These are phyloP conservation scores for Anthracocystis panici-leucophaei DNA, from an alignment of 1,284 basidiomycete species.

Conservation along the genomic window DNA sequence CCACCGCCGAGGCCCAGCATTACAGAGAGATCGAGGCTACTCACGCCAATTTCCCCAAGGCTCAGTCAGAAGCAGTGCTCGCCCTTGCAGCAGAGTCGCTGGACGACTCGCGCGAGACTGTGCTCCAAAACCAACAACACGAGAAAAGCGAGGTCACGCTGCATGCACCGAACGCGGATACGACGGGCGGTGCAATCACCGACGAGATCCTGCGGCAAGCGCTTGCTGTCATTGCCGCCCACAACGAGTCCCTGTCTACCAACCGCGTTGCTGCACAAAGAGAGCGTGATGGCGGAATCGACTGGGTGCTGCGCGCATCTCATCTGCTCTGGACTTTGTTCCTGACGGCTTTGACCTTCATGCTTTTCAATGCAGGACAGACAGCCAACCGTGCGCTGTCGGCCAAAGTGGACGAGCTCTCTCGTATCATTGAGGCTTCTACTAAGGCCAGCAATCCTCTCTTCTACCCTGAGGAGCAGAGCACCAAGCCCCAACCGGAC, in stretches of 20 bases:
- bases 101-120: slow-evolving; percentile 33
- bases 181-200: neutral
- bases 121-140: slow-evolving; percentile 1
- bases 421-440: slow-evolving; percentile 23
- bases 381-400: slow-evolving; percentile 20
- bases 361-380: slow-evolving; percentile 41
- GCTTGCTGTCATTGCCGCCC: slow-evolving; percentile 36
- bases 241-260: slow-evolving; percentile 17
- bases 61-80: neutral
- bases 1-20: slow-evolving; percentile 7
- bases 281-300: neutral
- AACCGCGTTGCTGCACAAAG: neutral
- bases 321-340: slow-evolving; percentile 41
- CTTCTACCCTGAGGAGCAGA: neutral
- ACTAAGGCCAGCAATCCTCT: neutral
- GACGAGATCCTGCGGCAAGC: slow-evolving; percentile 29
- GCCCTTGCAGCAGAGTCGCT: slow-evolving; percentile 15
- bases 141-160: neutral
- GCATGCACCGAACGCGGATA: neutral
- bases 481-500: neutral
- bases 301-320: slow-evolving; percentile 18
- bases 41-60: too few relatives aligned
- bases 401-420: slow-evolving; percentile 31
- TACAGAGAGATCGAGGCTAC: neutral
- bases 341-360: slow-evolving; percentile 25